A percentile compares a stretch with the other conserved stretches of the same genome.
These are phyloP conservation scores for Apiospora kogelbergensis DNA, from an alignment of 2,329 filamentous ascomycete genomes.

Conservation along the genomic window DNA sequence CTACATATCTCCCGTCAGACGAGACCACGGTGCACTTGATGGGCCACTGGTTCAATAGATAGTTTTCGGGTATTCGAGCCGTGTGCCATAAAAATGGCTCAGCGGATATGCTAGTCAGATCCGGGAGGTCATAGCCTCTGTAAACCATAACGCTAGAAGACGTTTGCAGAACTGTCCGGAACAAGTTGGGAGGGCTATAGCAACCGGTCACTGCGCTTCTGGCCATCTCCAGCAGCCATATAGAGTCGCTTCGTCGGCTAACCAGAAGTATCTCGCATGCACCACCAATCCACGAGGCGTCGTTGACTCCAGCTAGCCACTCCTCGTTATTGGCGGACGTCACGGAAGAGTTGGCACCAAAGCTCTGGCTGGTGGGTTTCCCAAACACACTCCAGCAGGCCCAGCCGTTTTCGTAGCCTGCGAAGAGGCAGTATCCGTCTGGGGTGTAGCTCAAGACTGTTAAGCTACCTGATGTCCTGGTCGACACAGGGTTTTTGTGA, in stretches of 20 bases:
- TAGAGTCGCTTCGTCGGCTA: conserved; percentile 67
- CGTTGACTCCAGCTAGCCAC: conserved; percentile 78
- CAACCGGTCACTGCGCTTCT: conserved; percentile 91
- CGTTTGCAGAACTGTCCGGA: conserved; percentile 84
- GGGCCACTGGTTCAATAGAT: conserved; percentile 91
- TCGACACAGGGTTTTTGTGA: conserved; percentile 68
- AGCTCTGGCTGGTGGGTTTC: conserved; percentile 83
- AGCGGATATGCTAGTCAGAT: conserved; percentile 86
- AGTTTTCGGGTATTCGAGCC: conserved; percentile 78
- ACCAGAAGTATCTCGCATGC: conserved; percentile 83
- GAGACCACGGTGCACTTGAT: conserved; percentile 86
- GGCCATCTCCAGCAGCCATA: conserved; percentile 90
- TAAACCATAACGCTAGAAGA: conserved; percentile 89
- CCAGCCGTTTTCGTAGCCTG: conserved; percentile 91
- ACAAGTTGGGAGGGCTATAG: conserved; percentile 88
- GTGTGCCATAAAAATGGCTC: conserved; percentile 96
- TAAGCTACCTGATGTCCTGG: conserved; percentile 65
- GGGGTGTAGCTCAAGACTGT: conserved; percentile 84
- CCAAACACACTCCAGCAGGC: conserved; percentile 97
- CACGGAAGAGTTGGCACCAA: conserved; percentile 65
- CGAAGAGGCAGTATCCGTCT: conserved; percentile 94
- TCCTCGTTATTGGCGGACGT: conserved; percentile 70
- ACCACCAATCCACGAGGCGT: conserved; percentile 83
- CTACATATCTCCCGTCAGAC: conserved; percentile 88
- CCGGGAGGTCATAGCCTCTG: conserved; percentile 85